Evolutionary conservation across 1,284 basidiomycete genomes (phyloP), one percentile per base, ranked within the genome.

Genomic region (Cerioporus squamosus): DNA sequence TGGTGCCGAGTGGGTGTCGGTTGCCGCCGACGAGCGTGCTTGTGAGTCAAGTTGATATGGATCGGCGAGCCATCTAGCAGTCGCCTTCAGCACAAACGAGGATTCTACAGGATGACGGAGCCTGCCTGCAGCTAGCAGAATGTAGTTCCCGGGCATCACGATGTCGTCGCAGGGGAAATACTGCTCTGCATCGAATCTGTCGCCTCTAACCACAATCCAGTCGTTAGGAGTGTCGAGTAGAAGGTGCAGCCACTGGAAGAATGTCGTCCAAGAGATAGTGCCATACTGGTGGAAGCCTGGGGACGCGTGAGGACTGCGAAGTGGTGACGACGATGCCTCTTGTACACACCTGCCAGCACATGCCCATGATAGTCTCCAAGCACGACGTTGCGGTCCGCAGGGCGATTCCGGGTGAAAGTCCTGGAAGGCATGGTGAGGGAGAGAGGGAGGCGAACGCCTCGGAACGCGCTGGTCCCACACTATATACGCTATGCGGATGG

Each of bases 271-370:
- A 3, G 49, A 43, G 12, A 59, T 42, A 5, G 47, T 43, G 6
- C 62, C 62, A 23, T 64, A 64, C 26, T 64, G 62, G 51, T 53
- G 52, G 43, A 64, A 64, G 44, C 59, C 59, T 64, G 20, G 18
- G 12, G 14, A 29, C 14, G 14, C 22, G 3, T 9, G 2, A 23
- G 10, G 43, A 43, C 18, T 44, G 44, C 3, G 39, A 15, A 4
- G 23, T 1, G 2, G 15, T 3, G 6, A 20, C n/a, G 31, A 9
- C 5, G 5, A 17, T 10, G 29, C 29, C 10, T 5, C 33, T 36
- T 1, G 29, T 3, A 33, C 42, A 20, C 31, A 51, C 60, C 60
- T 44, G 60, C 55, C 15, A 61, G 48, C 4, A 52, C 44, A 20
- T 18, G 20, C 6, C 59, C 59, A 31, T 57, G 38, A 46, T 55